These are phyloP conservation scores for Lecanicillium sp. DNA, from an alignment of 2,329 filamentous ascomycete genomes.

Conservation along the genomic window DNA sequence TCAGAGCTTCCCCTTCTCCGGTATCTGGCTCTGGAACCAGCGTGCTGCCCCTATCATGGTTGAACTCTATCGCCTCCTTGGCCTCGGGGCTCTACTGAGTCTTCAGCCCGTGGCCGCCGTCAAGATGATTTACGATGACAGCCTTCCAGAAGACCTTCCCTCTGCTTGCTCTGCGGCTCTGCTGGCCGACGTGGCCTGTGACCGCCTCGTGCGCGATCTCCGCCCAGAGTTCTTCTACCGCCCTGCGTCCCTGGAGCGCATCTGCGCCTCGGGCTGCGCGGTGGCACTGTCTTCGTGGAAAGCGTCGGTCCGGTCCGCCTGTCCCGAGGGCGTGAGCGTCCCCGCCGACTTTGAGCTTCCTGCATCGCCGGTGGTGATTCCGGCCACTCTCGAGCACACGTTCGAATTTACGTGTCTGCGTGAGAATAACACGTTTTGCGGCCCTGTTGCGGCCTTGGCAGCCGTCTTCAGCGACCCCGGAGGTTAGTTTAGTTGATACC, in stretches of 20 bases:
- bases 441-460: conserved; percentile 10
- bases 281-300: conserved; percentile 9
- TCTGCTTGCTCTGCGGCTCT: conserved; percentile 8
- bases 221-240: conserved; percentile 12
- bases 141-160: conserved; percentile 1
- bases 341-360: conserved; percentile 9
- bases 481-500: conserved; percentile 5
- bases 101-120: conserved; percentile 6
- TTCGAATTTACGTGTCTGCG: conserved; percentile 11
- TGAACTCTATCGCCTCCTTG: background rate
- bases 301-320: conserved; percentile 10
- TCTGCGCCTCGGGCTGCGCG: conserved; percentile 9
- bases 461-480: conserved; percentile 10
- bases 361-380: conserved; percentile 9
- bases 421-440: conserved; percentile 11
- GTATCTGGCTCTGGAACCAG: too few species aligned
- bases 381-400: conserved; percentile 8
- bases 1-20: too few species aligned
- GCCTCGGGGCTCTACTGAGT: conserved; percentile 9
- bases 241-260: conserved; percentile 7
- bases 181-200: conserved; percentile 10
- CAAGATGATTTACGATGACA: conserved; percentile 10
- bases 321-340: conserved; percentile 8
- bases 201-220: conserved; percentile 9
- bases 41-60: too few species aligned